A percentile compares a stretch with the other conserved stretches of the same genome.
Conservation (phyloP, 495 filamentous ascomycete species). For the Lophiotrema nucula region DNA sequence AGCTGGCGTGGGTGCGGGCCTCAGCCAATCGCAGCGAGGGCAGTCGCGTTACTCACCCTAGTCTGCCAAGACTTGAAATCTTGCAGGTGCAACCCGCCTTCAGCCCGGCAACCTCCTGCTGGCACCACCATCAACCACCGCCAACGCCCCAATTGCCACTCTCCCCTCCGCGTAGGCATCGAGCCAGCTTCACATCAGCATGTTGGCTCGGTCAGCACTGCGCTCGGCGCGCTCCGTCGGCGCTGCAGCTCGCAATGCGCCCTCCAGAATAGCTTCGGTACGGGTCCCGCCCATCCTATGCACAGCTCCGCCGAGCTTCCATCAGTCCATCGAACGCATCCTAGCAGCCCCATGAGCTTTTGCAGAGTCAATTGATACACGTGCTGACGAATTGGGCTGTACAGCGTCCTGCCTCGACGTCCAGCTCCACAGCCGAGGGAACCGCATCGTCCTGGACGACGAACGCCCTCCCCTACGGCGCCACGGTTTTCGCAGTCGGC, state of each 20-base stretch:
- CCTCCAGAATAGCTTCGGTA: conserved; percentile 61
- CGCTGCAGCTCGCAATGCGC: conserved; percentile 60
- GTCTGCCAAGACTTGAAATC: background rate
- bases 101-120: conserved; percentile 11
- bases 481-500: conserved; percentile 80
- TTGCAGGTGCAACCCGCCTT: background rate
- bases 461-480: conserved; percentile 77
- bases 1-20: background rate
- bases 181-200: conserved; percentile 48
- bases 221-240: conserved; percentile 76
- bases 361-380: conserved; percentile 7
- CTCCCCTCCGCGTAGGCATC: conserved; percentile 20
- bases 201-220: conserved; percentile 84
- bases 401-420: conserved; percentile 65
- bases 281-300: conserved; percentile 34
- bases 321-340: conserved; percentile 32
- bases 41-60: conserved; percentile 2
- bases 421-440: conserved; percentile 52
- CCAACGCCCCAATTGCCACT: conserved; percentile 31
- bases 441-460: conserved; percentile 60
- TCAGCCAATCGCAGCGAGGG: conserved; percentile 5
- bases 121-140: conserved; percentile 25
- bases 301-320: conserved; percentile 28
- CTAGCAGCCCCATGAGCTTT: conserved; percentile 4
- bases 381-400: conserved; percentile 34